Conservation (phyloP, 1,284 basidiomycete genomes). For the Pyrrhoderma noxium region DNA sequence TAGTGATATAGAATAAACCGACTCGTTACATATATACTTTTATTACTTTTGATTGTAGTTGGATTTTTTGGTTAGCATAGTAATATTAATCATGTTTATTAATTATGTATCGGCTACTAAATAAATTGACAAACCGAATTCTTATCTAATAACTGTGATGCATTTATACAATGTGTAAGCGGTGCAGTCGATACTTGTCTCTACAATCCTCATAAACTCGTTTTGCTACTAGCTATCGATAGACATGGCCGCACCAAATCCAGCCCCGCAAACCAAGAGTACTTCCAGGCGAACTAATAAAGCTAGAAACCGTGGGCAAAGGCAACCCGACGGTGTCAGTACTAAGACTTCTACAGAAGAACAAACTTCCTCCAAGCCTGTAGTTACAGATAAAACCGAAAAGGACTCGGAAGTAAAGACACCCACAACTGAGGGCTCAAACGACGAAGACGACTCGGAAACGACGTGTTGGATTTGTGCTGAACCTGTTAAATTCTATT, state of each 20-base stretch:
- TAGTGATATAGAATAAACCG: constrained; percentile 15
- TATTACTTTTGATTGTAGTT: not conserved
- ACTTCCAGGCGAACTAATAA: constrained; percentile 11
- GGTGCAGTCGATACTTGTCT: too few relatives aligned
- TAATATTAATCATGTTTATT: too few relatives aligned
- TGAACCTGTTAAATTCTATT: constrained; percentile 87
- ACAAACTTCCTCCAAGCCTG: not conserved
- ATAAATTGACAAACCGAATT: too few relatives aligned
- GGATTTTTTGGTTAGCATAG: too few relatives aligned
- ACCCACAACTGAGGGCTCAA: constrained; percentile 5
- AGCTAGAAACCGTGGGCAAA: constrained; percentile 10
- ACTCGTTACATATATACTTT: not conserved
- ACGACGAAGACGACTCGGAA: constrained; percentile 33
- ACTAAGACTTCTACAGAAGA: not conserved
- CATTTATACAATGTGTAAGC: too few relatives aligned
- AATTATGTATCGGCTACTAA: too few relatives aligned
- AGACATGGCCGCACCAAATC: not conserved
- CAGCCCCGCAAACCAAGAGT: not conserved
- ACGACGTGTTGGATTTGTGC: constrained; percentile 90
- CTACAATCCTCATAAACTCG: too few relatives aligned
- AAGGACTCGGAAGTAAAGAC: constrained; percentile 10
- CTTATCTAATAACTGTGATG: too few relatives aligned
- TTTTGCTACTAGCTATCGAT: too few relatives aligned
- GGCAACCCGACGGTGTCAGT: not conserved
- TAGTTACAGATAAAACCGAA: not conserved